Evolutionary conservation across 345 rosid genomes (phyloP), one percentile per base, ranked within the genome.

Genomic region (Gossypium arboreum): DNA sequence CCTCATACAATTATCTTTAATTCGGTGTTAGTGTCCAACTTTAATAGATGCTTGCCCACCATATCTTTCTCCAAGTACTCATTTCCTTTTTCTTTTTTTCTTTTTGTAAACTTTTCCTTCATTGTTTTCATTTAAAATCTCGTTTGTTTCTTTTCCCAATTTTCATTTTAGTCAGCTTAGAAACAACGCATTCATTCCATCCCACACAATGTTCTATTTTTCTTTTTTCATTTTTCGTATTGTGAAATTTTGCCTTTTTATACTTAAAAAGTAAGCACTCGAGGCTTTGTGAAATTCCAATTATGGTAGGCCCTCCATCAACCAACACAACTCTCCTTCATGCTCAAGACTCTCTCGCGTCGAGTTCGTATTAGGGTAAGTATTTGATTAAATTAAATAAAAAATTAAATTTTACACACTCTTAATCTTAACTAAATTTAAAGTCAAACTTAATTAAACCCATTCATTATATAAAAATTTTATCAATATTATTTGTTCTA

Each of bases 31-130:
- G 34, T 52, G 57, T 29, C 29, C 44, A 65, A 79, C 86, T 86
- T 88, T 84, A 48, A 27, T 25, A 84, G 90, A 92, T 90, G 84
- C 88, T 85, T 79, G 83, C 84, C 88, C 90, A 82, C 87, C 89
- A 78, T 84, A 83, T 88, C 86, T 83, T 34, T 76, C 88, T 84
- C 87, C 83, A 81, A 80, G 83, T 82, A 78, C 75, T 76, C 80
- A 10, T 47, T 84, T 83, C 79, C 73, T 34, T 34, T 29, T 29
- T 29, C 39, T 29, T 34, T 34, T 34, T 29, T 29, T 29, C 39
- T 29, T 34, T 34, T 34, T 34, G 6, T 34, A 34, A 34, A 34
- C 69, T 75, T 73, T 78, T 74, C 76, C 73, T 59, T 79, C 80
- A 29, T 3, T 34, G 39, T 34, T 34, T 34, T 34, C 39, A 74